Evolutionary conservation across 2,329 filamentous ascomycete species (phyloP).

Genomic region (Penicillium italicum): DNA sequence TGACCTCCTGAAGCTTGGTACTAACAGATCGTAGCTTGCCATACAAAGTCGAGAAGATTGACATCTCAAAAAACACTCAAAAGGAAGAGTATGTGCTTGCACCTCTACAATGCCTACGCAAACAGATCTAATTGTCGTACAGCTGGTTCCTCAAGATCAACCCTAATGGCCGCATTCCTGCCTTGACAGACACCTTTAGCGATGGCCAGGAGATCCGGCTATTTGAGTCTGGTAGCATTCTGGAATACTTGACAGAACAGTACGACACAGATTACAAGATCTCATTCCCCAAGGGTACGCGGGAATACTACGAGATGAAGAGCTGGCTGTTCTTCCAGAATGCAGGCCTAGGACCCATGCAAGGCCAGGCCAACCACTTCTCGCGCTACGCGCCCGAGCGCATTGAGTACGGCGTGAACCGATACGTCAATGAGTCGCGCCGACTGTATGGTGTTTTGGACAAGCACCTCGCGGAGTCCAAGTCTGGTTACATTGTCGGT

Average conservation of each 20-base stretch:
- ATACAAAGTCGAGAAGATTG: slow-evolving; percentile 71
- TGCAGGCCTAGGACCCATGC: slow-evolving; percentile 77
- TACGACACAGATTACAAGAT: slow-evolving; percentile 82
- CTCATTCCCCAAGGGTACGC: slow-evolving; percentile 67
- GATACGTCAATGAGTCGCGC: slow-evolving; percentile 80
- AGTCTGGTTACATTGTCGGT: slow-evolving; percentile 51
- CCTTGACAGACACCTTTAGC: slow-evolving; percentile 72
- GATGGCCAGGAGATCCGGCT: slow-evolving; percentile 70
- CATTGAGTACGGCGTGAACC: slow-evolving; percentile 76
- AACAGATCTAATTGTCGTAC: slow-evolving; percentile 5
- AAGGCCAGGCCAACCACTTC: slow-evolving; percentile 83
- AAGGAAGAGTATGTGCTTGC: slow-evolving; percentile 56
- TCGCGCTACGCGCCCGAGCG: slow-evolving; percentile 74
- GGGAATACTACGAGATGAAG: slow-evolving; percentile 74
- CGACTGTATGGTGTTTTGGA: slow-evolving; percentile 77
- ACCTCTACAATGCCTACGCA: not conserved
- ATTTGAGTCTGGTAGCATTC: slow-evolving; percentile 79
- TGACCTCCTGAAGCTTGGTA: not conserved
- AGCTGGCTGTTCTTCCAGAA: slow-evolving; percentile 80
- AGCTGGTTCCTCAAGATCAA: slow-evolving; percentile 87
- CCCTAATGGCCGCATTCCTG: slow-evolving; percentile 88
- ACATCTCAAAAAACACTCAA: slow-evolving; percentile 71
- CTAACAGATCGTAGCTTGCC: slow-evolving; percentile 49
- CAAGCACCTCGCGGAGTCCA: slow-evolving; percentile 57
- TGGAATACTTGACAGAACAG: slow-evolving; percentile 76